These are phyloP conservation scores for Dactylellina sp. DNA, from an alignment of 2,329 filamentous ascomycete genomes.

Conservation along the genomic window DNA sequence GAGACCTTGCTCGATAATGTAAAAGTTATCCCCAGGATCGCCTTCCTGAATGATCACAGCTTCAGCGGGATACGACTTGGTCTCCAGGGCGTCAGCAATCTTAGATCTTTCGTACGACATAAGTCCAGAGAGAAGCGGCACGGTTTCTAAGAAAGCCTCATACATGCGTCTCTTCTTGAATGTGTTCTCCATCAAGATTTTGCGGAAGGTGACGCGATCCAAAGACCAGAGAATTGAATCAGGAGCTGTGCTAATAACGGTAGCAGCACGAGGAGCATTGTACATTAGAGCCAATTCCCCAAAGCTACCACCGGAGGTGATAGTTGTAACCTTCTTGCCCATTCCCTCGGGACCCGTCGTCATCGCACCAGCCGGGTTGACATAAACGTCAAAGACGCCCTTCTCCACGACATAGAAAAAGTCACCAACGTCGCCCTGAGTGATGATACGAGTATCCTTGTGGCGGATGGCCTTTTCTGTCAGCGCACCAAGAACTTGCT, in stretches of 20 bases:
- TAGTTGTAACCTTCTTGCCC: constrained; percentile 82
- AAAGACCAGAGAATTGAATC: constrained; percentile 90
- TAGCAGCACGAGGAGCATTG: constrained; percentile 94
- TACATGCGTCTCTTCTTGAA: constrained; percentile 97
- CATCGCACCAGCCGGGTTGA: constrained; percentile 80
- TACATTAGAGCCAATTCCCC: constrained; percentile 98
- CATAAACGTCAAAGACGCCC: constrained; percentile 89
- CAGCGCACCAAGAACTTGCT: constrained; percentile 87
- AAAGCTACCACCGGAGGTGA: constrained; percentile 90
- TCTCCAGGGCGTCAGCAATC: constrained; percentile 95
- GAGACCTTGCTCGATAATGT: constrained; percentile 86
- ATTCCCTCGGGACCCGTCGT: constrained; percentile 85
- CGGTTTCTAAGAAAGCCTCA: constrained; percentile 94
- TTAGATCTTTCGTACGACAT: constrained; percentile 95
- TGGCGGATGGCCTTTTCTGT: constrained; percentile 95
- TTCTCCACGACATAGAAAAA: constrained; percentile 98
- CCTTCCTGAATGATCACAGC: constrained; percentile 90
- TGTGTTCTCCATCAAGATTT: constrained; percentile 97
- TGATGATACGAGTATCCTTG: constrained; percentile 90
- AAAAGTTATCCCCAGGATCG: constrained; percentile 91
- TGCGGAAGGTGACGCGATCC: constrained; percentile 94
- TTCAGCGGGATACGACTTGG: constrained; percentile 82
- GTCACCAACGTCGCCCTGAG: constrained; percentile 93
- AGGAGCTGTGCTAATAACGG: constrained; percentile 84
- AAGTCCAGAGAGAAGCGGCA: constrained; percentile 83